These are phyloP conservation scores for Xerocomus spinulosus DNA, from an alignment of 768 basidiomycete genomes.

Conservation along the genomic window DNA sequence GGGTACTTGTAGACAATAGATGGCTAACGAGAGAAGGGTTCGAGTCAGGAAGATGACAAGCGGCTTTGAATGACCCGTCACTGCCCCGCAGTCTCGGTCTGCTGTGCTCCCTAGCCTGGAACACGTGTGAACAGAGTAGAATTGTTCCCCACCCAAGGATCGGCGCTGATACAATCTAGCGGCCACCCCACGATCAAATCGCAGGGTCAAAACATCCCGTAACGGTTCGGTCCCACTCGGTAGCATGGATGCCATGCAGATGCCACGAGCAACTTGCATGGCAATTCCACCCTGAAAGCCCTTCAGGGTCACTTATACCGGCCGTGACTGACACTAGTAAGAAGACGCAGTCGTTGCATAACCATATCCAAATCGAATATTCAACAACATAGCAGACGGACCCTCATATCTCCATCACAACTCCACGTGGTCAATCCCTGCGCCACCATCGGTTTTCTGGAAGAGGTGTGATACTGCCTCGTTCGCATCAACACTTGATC, in stretches of 20 bases:
- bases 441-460: conserved; percentile 14
- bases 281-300: conserved; percentile 9
- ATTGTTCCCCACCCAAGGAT: neutral
- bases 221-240: neutral
- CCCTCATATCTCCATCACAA: conserved; percentile 15
- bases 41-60: neutral
- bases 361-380: conserved; percentile 16
- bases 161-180: neutral
- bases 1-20: neutral
- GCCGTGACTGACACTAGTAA: too few species aligned
- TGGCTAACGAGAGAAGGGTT: neutral
- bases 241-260: conserved; percentile 19
- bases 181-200: neutral
- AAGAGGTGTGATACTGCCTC: conserved; percentile 21
- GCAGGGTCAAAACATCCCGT: conserved; percentile 8
- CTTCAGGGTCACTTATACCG: neutral
- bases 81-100: neutral
- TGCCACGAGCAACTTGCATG: conserved; percentile 14
- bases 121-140: neutral
- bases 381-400: conserved; percentile 11
- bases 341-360: conserved; percentile 18
- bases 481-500: conserved; percentile 15
- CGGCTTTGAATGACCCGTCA: too few species aligned
- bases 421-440: conserved; percentile 19
- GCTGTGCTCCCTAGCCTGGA: neutral